phyloP scores from a whole-genome alignment of 768 basidiomycete genomes.

The Suillus spraguei region DNA sequence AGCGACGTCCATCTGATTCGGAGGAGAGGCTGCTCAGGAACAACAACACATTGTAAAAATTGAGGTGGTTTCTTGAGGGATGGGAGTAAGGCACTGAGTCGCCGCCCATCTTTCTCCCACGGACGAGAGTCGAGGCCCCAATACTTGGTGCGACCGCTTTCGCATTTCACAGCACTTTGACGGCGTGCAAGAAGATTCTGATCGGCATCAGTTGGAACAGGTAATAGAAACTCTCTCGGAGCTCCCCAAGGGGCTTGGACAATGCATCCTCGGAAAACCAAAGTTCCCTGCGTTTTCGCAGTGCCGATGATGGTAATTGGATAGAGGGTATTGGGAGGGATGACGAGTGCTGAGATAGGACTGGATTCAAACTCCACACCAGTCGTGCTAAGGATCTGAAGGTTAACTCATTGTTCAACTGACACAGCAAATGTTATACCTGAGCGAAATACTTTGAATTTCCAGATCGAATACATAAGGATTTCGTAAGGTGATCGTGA shows the following conservation, averaged over 20 bases:
- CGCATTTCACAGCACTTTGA: conserved; percentile 63
- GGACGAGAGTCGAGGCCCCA: conserved; percentile 71
- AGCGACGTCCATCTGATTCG: conserved; percentile 87
- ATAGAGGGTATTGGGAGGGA: conserved; percentile 79
- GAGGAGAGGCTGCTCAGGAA: conserved; percentile 85
- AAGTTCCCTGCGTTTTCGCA: conserved; percentile 62
- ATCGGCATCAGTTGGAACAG: conserved; percentile 71
- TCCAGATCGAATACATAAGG: conserved; percentile 93
- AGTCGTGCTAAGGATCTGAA: conserved; percentile 58
- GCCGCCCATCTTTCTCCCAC: conserved; percentile 55
- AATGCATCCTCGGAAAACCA: conserved; percentile 77
- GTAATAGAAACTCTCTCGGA: conserved; percentile 72
- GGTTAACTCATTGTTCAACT: neutral
- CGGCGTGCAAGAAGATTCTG: conserved; percentile 59
- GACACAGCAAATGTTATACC: conserved; percentile 46
- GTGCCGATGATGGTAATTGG: conserved; percentile 70
- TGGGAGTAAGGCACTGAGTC: conserved; percentile 31
- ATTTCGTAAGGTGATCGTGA: conserved; percentile 85
- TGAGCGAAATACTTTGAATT: conserved; percentile 76
- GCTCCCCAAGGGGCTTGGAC: conserved; percentile 77
- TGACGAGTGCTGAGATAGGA: conserved; percentile 54
- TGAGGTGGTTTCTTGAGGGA: conserved; percentile 34
- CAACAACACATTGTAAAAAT: conserved; percentile 82
- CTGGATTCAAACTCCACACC: conserved; percentile 76
- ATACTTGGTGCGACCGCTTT: conserved; percentile 72